Evolutionary conservation across 306 rosid species (phyloP), one percentile per base, ranked within the genome.

Genomic region (Pterocarpus santalinus): DNA sequence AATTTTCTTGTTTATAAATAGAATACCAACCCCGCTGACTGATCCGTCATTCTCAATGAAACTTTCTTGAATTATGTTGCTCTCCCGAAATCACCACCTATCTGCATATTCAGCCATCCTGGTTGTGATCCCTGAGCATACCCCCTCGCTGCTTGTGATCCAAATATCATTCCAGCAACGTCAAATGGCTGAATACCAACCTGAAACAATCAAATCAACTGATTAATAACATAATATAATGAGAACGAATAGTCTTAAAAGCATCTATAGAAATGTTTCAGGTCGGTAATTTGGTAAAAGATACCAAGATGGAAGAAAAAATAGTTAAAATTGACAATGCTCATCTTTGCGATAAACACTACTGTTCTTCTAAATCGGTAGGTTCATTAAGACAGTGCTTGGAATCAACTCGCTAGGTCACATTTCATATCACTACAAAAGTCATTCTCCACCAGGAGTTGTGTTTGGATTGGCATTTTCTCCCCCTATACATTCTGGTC

Each of bases 81-180:
- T 78, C 95, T 77, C 69, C 90, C 92, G 36, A 87, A 89, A 82
- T 88, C 85, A 81, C 92, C 94, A 82, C 95, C 95, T 10, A 90
- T 77, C 85, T 94, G 97, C 97, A 94, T 94, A 75, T 92, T 97
- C 66, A 90, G 87, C 95, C 98, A 94, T 75, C 94, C 97, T 2
- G 89, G 87, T 32, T 84, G 92, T 35, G 90, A 80, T 77, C 83
- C 92, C 81, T 84, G 89, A 63, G 72, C 82, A 86, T 84, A 89
- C 35, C 87, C 92, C 83, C 91, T 90, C 7, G 85, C 78, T 52
- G 89, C 70, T 69, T 89, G 92, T 56, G 89, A 79, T 17, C 91
- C 95, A 82, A 89, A 90, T 77, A 94, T 71, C 82, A 90, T 81
- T 65, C 88, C 90, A 8, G 94, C 82, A 47, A 81, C 82, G 76